Base-by-base conservation (phyloP, 2,329 filamentous ascomycete genomes). In the Pseudohalonectria lignicola region DNA sequence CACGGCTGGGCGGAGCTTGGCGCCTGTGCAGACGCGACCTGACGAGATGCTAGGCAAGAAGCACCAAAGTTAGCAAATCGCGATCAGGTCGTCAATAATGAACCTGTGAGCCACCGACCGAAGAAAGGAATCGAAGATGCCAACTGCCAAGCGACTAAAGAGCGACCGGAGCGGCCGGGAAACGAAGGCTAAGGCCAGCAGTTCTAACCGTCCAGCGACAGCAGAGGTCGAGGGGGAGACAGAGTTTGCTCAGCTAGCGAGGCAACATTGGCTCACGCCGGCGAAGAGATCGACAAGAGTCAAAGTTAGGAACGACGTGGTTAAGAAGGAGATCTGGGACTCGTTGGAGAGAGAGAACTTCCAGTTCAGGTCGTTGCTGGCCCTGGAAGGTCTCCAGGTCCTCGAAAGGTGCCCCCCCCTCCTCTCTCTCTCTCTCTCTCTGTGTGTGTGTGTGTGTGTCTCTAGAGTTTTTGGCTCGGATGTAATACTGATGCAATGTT, bases 251-350 rank as follows among this genome's bases (percentile, higher is more conserved):
- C 74, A 82, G 56, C 67, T 95, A 46, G 92, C 92, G 43, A 76
- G 79, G 53, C 79, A 84, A 59, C 74, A 90, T 61, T 98, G 92
- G 92, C 66, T 94, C 44, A 81, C 82, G 55, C 49, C 67, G 8
- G 64, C 72, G 18, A 75, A 68, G 54, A 76, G 73, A 53, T 50
- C 71, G 20, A 60, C 72, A 35, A 86, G 79, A 53, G 64, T 75
- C 52, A 84, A 80, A 60, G 79, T 85, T 62, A 83, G 85, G 60
- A 90, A 85, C 36, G 82, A 93, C 45, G 76, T 93, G 34, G 63
- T 98, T 53, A 94, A 93, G 64, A 75, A 77, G 49, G 78, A 85
- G 52, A 79, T 98, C 41, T 98, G 90, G 87, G 85, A 93, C 58
- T 71, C 78, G 39, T 64, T 98, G 49, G 87, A 94, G 60, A 78